Percentiles rank a stretch among this genome's conserved stretches.
Conservation (phyloP, 139 green algal genomes). For the Chlorella sp. region DNA sequence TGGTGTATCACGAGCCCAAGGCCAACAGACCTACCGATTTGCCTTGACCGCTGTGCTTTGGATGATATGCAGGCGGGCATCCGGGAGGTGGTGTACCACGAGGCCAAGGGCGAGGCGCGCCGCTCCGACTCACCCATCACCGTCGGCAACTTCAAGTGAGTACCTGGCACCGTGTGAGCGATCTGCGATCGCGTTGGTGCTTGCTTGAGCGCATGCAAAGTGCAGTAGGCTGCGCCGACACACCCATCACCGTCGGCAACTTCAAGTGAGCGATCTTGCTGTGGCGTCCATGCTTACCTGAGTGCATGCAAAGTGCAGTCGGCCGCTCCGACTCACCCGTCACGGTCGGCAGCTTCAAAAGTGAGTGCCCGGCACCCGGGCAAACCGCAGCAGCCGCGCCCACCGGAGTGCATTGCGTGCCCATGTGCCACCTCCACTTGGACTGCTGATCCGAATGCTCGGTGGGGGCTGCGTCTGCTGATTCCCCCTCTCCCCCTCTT, state of each 20-base stretch:
- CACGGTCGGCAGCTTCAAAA: too few relatives aligned
- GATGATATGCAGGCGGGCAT: constrained; percentile 87
- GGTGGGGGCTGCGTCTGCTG: too few relatives aligned
- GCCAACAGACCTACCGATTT: not conserved
- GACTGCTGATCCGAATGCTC: too few relatives aligned
- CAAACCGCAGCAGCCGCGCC: not conserved
- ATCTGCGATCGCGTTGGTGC: too few relatives aligned
- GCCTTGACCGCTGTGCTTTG: not conserved
- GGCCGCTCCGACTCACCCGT: not conserved
- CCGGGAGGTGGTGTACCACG: constrained; percentile 88
- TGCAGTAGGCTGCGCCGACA: not conserved
- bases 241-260: not conserved
- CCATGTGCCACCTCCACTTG: not conserved
- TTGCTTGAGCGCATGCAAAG: too few relatives aligned
- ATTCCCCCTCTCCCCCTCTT: not conserved
- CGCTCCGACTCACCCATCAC: not conserved
- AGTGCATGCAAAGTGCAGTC: not conserved
- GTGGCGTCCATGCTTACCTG: not conserved
- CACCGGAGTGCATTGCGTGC: not conserved
- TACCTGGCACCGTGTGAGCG: too few relatives aligned
- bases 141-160: constrained; percentile 29
- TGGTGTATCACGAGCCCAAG: not conserved
- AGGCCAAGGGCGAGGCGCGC: constrained; percentile 57
- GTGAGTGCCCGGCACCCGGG: not conserved
- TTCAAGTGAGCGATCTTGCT: not conserved